Evolutionary conservation across 2,329 filamentous ascomycete genomes (phyloP).

Genomic region (Ramichloridium luteum): DNA sequence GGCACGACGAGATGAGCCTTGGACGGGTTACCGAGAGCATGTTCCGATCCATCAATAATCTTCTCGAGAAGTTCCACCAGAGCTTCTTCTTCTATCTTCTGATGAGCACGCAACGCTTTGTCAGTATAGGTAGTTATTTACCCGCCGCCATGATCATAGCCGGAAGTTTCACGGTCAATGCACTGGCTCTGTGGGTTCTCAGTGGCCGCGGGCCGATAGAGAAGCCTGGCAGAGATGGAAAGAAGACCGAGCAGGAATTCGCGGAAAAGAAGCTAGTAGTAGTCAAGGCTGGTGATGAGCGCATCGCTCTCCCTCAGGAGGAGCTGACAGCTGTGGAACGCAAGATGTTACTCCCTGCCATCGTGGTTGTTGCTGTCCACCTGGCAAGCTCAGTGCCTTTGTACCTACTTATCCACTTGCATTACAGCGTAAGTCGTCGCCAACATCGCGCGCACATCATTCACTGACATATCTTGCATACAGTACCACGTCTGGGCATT

Average conservation of each 20-base stretch:
- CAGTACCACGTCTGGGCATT: constrained; percentile 30
- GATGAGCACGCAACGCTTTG: constrained; percentile 82
- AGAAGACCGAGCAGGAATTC: constrained; percentile 18
- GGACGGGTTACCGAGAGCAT: constrained; percentile 81
- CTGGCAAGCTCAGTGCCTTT: constrained; percentile 68
- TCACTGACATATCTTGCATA: constrained; percentile 39
- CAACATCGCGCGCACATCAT: constrained; percentile 28
- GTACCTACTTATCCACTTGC: constrained; percentile 70
- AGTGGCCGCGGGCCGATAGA: constrained; percentile 45
- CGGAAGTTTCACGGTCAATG: constrained; percentile 89
- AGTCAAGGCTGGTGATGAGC: constrained; percentile 24
- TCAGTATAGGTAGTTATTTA: constrained; percentile 94
- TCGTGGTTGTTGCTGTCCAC: constrained; percentile 60
- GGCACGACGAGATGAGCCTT: constrained; percentile 96
- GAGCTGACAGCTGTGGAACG: constrained; percentile 41
- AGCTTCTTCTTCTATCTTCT: constrained; percentile 99
- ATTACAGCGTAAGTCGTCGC: constrained; percentile 48
- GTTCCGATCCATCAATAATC: constrained; percentile 87
- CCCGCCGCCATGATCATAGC: constrained; percentile 96
- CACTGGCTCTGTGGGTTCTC: constrained; percentile 84
- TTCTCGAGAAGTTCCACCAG: constrained; percentile 92
- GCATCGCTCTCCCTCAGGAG: constrained; percentile 26
- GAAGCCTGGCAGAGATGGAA: constrained; percentile 23
- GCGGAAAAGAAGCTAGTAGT: constrained; percentile 26
- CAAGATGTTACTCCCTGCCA: constrained; percentile 59